Evolutionary conservation across 1,139 yeast species (phyloP).

Genomic region (Hemisphaericaspora xylofermentans): DNA sequence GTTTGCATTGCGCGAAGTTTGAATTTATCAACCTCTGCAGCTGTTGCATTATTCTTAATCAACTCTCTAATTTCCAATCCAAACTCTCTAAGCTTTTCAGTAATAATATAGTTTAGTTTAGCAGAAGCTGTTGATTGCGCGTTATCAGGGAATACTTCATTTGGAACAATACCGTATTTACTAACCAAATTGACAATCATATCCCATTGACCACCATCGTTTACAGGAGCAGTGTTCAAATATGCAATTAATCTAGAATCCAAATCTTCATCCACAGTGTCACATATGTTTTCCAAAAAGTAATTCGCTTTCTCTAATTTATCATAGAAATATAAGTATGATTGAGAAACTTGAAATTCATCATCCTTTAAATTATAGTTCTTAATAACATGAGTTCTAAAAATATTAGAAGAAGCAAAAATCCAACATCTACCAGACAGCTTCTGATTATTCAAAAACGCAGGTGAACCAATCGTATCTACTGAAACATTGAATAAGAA

Average conservation of each 20-base stretch:
- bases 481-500: slow-evolving; percentile 61
- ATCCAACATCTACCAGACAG: slow-evolving; percentile 85
- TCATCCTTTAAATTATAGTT: slow-evolving; percentile 62
- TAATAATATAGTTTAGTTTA: slow-evolving; percentile 58
- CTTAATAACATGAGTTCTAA: slow-evolving; percentile 62
- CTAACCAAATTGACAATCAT: slow-evolving; percentile 73
- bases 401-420: slow-evolving; percentile 75
- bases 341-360: slow-evolving; percentile 67
- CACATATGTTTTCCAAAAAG: slow-evolving; percentile 71
- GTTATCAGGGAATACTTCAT: slow-evolving; percentile 68
- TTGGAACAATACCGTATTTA: slow-evolving; percentile 79
- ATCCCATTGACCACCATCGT: slow-evolving; percentile 87
- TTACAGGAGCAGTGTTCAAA: slow-evolving; percentile 60
- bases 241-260: slow-evolving; percentile 69
- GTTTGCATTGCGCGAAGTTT: slow-evolving; percentile 56
- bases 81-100: slow-evolving; percentile 70
- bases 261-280: slow-evolving; percentile 61
- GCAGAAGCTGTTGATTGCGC: slow-evolving; percentile 61
- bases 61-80: slow-evolving; percentile 64
- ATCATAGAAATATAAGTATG: slow-evolving; percentile 35
- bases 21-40: slow-evolving; percentile 23
- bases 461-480: slow-evolving; percentile 65
- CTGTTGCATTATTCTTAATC: slow-evolving; percentile 26
- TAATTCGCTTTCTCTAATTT: slow-evolving; percentile 55
- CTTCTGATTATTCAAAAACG: slow-evolving; percentile 62